Conservation (phyloP, 257 asterid species). For the Solanum dulcamara region DNA sequence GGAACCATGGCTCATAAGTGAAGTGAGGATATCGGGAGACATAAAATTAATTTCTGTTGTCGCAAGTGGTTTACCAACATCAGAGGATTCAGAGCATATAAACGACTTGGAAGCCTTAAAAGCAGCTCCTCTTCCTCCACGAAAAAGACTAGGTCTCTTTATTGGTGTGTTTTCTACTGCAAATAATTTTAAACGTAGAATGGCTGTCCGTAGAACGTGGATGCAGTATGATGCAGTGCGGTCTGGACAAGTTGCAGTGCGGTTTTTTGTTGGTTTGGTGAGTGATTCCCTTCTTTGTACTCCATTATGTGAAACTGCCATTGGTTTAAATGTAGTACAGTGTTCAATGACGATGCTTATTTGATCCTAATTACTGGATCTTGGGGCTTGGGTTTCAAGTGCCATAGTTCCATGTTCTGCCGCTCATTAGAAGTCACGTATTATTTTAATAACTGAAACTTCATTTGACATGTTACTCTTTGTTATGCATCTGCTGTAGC, state of each 20-base stretch:
- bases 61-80: constrained; percentile 90
- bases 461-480: background rate
- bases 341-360: background rate
- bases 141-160: constrained; percentile 46
- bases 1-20: constrained; percentile 96
- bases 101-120: constrained; percentile 70
- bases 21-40: constrained; percentile 83
- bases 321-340: background rate
- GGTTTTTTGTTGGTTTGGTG: constrained; percentile 98
- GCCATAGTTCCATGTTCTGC: background rate
- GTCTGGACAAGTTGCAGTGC: constrained; percentile 79
- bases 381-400: background rate
- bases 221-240: constrained; percentile 89
- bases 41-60: constrained; percentile 69
- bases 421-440: background rate
- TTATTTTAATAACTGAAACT: background rate
- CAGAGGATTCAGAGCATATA: constrained; percentile 78
- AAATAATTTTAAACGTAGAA: constrained; percentile 91
- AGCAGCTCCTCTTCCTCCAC: constrained; percentile 49
- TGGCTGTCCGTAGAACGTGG: constrained; percentile 99
- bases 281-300: constrained; percentile 8
- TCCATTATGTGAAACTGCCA: background rate
- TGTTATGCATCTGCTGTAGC: constrained; percentile 37
- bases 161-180: constrained; percentile 95
- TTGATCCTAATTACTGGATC: background rate